Base-by-base conservation (phyloP, 2,329 filamentous ascomycete genomes). In the Tolypocladium pustulatum region DNA sequence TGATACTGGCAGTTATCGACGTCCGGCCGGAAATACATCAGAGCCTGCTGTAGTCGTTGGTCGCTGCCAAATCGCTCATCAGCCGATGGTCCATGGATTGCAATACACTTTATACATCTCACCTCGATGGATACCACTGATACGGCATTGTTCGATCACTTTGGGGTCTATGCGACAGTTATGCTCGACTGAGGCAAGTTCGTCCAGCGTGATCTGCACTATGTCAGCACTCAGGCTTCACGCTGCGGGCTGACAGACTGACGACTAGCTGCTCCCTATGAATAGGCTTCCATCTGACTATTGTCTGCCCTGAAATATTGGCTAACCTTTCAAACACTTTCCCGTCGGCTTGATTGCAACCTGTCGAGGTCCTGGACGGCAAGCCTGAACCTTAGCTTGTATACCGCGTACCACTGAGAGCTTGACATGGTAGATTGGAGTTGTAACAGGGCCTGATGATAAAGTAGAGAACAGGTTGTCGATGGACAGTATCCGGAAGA, bases 31-130 rank as follows among this genome's bases (percentile, higher is more conserved):
- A 95, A 97, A 78, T 97, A 97, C 91, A 96, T 96, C 58, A 97
- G 78, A 2, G 91, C 92, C 75, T 97, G 92, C 74, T 97, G 92
- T 4, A 96, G 82, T 58, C 92, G 86, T 51, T 90, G 79, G 51
- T 78, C 78, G 70, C 76, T 93, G 61, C 91, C 92, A 67, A 91
- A 94, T 52, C 92, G 87, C 75, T 95, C 90, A 66, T 97, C 92
- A 96, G 55, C 92, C 92, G 72, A 97, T 96, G 0, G 92, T 96
- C 92, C 92, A 97, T 13, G 90, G 91, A 70, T 97, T 92, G 73
- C 91, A 96, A 77, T 95, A 96, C 54, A 97, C 90, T 75, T 96
- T 96, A 78, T 94, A 78, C 92, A 97, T 96, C n/a, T 60, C 55
- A 8, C 53, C 34, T 32, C 22, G 20, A 41, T 22, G 20, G 9